Evolutionary conservation across 1,284 basidiomycete genomes (phyloP).

Genomic region (Fomitopsis betulina): DNA sequence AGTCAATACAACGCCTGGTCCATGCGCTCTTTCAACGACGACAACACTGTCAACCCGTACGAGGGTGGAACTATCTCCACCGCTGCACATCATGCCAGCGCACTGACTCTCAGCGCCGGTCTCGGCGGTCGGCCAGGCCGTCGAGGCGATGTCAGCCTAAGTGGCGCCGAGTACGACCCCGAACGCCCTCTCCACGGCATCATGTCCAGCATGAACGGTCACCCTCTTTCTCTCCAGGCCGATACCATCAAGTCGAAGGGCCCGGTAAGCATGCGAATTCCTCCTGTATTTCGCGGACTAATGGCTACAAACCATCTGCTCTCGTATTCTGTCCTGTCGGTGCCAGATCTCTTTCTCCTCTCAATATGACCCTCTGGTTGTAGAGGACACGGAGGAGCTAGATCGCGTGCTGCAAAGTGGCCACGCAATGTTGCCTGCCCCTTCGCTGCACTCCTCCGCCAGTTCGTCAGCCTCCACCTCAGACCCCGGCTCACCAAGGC

Average conservation of each 20-base stretch:
- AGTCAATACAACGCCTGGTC: slow-evolving; percentile 60
- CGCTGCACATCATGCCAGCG: slow-evolving; percentile 82
- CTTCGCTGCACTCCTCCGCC: slow-evolving; percentile 37
- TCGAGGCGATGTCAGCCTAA: slow-evolving; percentile 54
- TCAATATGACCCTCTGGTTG: slow-evolving; percentile 23
- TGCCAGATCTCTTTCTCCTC: neutral
- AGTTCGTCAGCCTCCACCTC: slow-evolving; percentile 37
- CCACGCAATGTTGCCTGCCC: slow-evolving; percentile 30
- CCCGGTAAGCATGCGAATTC: slow-evolving; percentile 20
- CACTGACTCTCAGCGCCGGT: slow-evolving; percentile 80
- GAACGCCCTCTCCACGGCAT: slow-evolving; percentile 77
- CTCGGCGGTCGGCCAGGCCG: slow-evolving; percentile 46
- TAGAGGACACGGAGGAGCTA: slow-evolving; percentile 59
- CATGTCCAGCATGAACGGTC: slow-evolving; percentile 51
- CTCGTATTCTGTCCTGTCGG: neutral
- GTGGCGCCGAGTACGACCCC: slow-evolving; percentile 82
- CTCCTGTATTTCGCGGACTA: neutral
- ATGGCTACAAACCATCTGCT: neutral
- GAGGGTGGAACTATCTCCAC: slow-evolving; percentile 72
- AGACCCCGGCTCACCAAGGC: slow-evolving; percentile 34
- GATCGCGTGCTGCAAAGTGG: slow-evolving; percentile 57
- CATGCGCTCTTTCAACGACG: slow-evolving; percentile 43
- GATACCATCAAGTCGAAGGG: slow-evolving; percentile 47
- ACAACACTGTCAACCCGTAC: slow-evolving; percentile 59
- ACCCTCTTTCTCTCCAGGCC: slow-evolving; percentile 46